Evolutionary conservation across 345 rosid species (phyloP), one percentile per base, ranked within the genome.

Genomic region (Arabis hirsuta): DNA sequence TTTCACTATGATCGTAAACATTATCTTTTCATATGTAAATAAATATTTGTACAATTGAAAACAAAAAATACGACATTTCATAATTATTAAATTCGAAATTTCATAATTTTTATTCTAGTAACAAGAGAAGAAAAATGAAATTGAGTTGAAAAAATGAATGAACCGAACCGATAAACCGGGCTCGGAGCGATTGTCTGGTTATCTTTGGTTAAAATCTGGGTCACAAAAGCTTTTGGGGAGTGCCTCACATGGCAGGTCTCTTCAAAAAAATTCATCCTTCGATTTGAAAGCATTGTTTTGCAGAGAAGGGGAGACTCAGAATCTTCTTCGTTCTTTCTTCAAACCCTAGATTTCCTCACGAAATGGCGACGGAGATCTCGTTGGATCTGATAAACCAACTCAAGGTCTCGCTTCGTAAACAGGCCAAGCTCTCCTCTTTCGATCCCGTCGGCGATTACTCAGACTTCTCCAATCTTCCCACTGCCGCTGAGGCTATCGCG

Each of bases 301-400:
- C 11, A 8, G 34, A 51, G 52, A 22, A 32, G 5, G 10, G n/a
- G 20, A 58, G 74, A 47, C 58, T 46, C 52, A 19, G 13, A 74
- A 51, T 50, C 54, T 16, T 48, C 22, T 16, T 48, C 22, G 9
- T 48, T 5, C 27, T 24, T 48, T 5, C 27, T 24, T 3, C 9
- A 43, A 64, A 62, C 50, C 47, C 39, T 62, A 69, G 71, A 38
- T 73, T 29, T 67, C 67, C 67, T 36, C 1, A 47, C 46, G 16
- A 59, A 81, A 89, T 89, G 97, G 71, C 85, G 55, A 58, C 78
- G 63, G 86, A 82, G 72, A 81, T 85, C 55, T 90, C 97, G 1
- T 26, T 64, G 74, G 89, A 88, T 74, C 77, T 78, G 68, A 85
- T 94, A 12, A 78, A 74, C 58, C 69, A 75, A 55, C 80, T 94